phyloP scores from a whole-genome alignment of 164 flowering plant species.

The Vitis labrusca region DNA sequence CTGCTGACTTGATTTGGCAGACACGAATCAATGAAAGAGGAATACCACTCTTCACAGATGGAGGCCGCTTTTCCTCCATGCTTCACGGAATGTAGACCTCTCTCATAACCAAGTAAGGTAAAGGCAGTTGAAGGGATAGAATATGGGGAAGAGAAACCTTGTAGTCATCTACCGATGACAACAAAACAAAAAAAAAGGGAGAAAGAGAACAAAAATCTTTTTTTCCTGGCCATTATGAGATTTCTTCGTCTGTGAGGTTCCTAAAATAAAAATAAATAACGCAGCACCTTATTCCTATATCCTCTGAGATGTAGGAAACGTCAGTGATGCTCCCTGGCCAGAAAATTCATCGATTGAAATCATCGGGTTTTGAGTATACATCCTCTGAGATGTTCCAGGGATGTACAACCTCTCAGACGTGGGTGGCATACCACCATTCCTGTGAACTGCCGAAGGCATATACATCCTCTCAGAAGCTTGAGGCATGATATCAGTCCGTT shows the following conservation, averaged over 20 bases:
- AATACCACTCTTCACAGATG: no score
- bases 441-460: slow-evolving; percentile 11
- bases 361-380: slow-evolving; percentile 17
- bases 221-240: no score
- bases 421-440: slow-evolving; percentile 15
- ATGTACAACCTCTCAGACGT: slow-evolving; percentile 22
- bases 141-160: no score
- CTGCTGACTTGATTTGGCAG: no score
- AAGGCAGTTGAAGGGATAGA: no score
- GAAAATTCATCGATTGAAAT: slow-evolving; percentile 22
- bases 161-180: no score
- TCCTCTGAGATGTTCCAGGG: slow-evolving; percentile 20
- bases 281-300: not conserved
- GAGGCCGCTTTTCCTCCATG: no score
- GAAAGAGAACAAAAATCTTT: no score
- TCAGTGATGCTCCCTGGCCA: slow-evolving; percentile 15
- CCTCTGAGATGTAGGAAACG: slow-evolving; percentile 20
- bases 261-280: slow-evolving; percentile 2
- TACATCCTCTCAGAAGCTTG: slow-evolving; percentile 18
- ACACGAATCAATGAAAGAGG: no score
- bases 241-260: not conserved
- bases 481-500: slow-evolving; percentile 9
- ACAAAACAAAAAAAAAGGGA: no score
- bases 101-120: no score
- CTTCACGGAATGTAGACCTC: no score